Evolutionary conservation across 805 yeast species (phyloP).

Genomic region (Pichia phayaonensis): DNA sequence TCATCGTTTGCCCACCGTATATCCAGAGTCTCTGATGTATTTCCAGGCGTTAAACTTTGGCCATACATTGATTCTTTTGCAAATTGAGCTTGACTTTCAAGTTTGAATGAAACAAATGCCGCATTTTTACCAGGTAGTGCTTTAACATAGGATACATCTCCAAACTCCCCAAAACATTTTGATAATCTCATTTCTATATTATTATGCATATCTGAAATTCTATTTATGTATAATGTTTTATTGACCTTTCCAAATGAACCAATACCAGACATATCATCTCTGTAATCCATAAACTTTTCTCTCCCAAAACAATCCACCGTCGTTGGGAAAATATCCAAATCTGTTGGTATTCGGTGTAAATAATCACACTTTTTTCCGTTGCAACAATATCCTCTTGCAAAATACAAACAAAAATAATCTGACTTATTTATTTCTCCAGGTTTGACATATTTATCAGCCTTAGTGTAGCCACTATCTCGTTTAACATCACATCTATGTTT

Average conservation of each 20-base stretch:
- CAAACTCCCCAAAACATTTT: slow-evolving; percentile 64
- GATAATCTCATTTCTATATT: slow-evolving; percentile 29
- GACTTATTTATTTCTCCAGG: slow-evolving; percentile 23
- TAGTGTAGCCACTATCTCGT: slow-evolving; percentile 69
- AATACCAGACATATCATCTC: slow-evolving; percentile 93
- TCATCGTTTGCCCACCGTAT: slow-evolving; percentile 89
- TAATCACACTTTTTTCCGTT: slow-evolving; percentile 71
- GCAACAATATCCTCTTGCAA: slow-evolving; percentile 83
- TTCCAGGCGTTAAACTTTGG: slow-evolving; percentile 47
- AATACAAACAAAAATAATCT: slow-evolving; percentile 64
- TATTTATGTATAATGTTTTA: slow-evolving; percentile 69
- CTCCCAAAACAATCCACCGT: slow-evolving; percentile 90
- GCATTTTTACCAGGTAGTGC: slow-evolving; percentile 55
- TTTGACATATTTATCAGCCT: slow-evolving; percentile 44
- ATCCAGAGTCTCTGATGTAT: slow-evolving; percentile 51
- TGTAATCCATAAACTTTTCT: slow-evolving; percentile 69
- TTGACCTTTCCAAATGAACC: slow-evolving; percentile 72
- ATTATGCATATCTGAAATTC: slow-evolving; percentile 34
- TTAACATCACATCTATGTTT: slow-evolving; percentile 55
- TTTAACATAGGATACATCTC: slow-evolving; percentile 60
- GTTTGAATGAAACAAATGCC: slow-evolving; percentile 68
- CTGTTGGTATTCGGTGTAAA: slow-evolving; percentile 68
- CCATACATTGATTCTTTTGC: slow-evolving; percentile 92
- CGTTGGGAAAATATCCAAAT: slow-evolving; percentile 48
- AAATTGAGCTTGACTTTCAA: slow-evolving; percentile 79